Base-by-base conservation (phyloP, 768 basidiomycete species). In the Macrocybe gigantea region DNA sequence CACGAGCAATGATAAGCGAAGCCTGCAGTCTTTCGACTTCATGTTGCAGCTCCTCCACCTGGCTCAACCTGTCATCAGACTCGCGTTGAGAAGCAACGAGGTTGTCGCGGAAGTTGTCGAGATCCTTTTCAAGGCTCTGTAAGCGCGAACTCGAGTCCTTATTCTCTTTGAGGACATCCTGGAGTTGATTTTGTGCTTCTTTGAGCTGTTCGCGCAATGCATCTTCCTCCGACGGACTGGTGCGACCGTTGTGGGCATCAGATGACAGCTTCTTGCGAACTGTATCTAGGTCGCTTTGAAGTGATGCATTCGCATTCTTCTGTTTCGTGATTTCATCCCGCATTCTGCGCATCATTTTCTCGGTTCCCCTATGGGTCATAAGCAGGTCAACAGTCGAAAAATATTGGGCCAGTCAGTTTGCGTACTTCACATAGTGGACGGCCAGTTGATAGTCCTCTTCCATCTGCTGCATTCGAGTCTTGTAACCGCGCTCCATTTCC, bases 331-430 rank as follows among this genome's bases (percentile, higher is more conserved):
- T 70, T 60, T 98, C 96, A 48, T 94, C 95, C 65, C 93, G 90
- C 85, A 97, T 91, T 56, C 87, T 82, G 55, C 93, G 83, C 74
- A 97, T 88, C 83, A 98, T 93, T 70, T 94, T 96, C 67, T 98
- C 96, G 1, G 94, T 97, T 39, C 92, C 92, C 77, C 90, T 93
- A 60, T 15, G 50, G 52, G 33, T 54, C 30, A 29, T 50, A 47
- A 33, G 33, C 57, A 48, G 33, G 31, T 53, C 22, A 22, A 58
- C 32, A 59, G 40, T 15, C 37, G 1, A 44, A 48, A 44, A 6
- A 35, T 22, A 6, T 22, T 8, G 53, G 49, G 48, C 45, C 42
- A 44, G 47, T 48, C 44, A 51, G 58, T 50, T 43, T 53, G 69
- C 85, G 71, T 64, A 91, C 90, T 97, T 98, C 57, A 97, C 93